Evolutionary conservation across 306 rosid species (phyloP), one percentile per base, ranked within the genome.

Genomic region (Sindora glabra): DNA sequence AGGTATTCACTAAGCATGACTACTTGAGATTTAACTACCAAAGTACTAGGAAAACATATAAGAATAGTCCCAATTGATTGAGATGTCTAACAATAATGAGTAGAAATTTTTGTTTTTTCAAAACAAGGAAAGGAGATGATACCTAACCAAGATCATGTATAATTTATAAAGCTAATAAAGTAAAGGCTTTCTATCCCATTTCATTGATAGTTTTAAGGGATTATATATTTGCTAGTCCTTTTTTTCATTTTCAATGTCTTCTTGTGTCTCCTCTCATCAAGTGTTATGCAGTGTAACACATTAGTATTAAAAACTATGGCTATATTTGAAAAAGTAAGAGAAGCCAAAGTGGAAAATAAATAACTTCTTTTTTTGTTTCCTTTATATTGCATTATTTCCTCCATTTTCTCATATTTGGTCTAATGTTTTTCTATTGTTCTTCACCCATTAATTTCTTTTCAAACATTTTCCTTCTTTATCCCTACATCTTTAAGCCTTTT

Each of bases 121-220:
- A 68, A 51, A n/a, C n/a, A 55, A 25, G 36, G 16, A 51, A 56
- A 38, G 52, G 38, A 10, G 56, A 73, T 32, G 62, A 48, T 90
- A 91, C 98, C 98, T 92, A 96, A 61, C 98, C 96, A 57, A 92
- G 94, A 68, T 96, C 98, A 65, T 88, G 98, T 62, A n/a, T n/a
- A 92, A 86, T 79, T 92, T 92, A 78, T 92, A 92, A 49, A 92
- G 83, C 98, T 96, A 92, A 48, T 92, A 92, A 40, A 96, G 98
- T 64, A 92, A 88, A 38, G 98, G 98, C 70, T 92, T 92, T 57
- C 98, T 96, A 73, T 92, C 98, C 98, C 98, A 92, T 42, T 95
- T 96, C 98, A 92, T 92, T 25, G 98, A 96, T 79, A 92, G 73
- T 71, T 92, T 92, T 38, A 92, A 87, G 77, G 98, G 98, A 78